phyloP scores from a whole-genome alignment of 2,329 filamentous ascomycete genomes.

The Aureobasidium uvarum region DNA sequence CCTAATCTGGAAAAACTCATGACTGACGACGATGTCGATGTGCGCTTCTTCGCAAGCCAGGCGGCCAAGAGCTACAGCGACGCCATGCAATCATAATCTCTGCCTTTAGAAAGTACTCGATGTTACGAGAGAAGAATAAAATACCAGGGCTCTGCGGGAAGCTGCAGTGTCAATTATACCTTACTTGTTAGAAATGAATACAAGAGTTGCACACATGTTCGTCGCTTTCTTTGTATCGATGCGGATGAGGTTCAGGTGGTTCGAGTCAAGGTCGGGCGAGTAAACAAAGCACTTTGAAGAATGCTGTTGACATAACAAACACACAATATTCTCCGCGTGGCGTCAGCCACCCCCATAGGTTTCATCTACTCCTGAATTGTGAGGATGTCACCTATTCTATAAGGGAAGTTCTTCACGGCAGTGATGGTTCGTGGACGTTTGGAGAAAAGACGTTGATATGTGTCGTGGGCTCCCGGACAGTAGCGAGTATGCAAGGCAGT shows the following conservation, averaged over 20 bases:
- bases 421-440: background rate
- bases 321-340: slow-evolving; percentile 10
- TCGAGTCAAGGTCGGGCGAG: background rate
- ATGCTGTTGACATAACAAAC: slow-evolving; percentile 23
- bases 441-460: slow-evolving; percentile 8
- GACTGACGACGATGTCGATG: slow-evolving; percentile 96
- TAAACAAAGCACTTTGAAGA: slow-evolving; percentile 5
- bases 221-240: background rate
- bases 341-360: slow-evolving; percentile 6
- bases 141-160: slow-evolving; percentile 16
- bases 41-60: slow-evolving; percentile 94
- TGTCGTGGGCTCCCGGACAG: background rate
- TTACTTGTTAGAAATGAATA: slow-evolving; percentile 27
- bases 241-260: background rate
- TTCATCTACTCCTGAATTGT: slow-evolving; percentile 14
- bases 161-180: slow-evolving; percentile 22
- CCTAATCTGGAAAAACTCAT: slow-evolving; percentile 93
- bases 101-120: slow-evolving; percentile 14
- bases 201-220: slow-evolving; percentile 22
- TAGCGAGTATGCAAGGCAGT: background rate
- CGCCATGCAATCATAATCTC: slow-evolving; percentile 39
- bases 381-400: background rate
- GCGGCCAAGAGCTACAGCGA: slow-evolving; percentile 60
- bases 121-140: slow-evolving; percentile 1
- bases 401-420: background rate